Evolutionary conservation across 768 basidiomycete genomes (phyloP).

Genomic region (Naganishia randhawae): DNA sequence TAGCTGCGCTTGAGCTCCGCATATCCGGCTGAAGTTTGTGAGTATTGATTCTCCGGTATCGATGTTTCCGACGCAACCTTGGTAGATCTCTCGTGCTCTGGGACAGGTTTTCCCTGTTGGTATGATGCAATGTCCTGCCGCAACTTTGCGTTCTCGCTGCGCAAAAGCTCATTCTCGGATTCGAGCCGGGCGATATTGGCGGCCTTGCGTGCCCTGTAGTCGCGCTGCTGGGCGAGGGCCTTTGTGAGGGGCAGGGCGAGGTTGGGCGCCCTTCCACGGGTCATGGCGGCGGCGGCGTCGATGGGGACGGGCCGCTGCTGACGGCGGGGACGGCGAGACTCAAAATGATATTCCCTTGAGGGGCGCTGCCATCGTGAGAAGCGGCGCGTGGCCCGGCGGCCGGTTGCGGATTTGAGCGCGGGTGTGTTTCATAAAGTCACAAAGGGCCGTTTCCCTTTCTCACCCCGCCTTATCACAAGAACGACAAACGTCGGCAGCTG

Average conservation of each 20-base stretch:
- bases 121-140: background rate
- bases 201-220: conserved; percentile 28
- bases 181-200: conserved; percentile 20
- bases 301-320: background rate
- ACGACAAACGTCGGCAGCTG: too few relatives aligned
- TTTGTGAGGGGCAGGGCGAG: conserved; percentile 27
- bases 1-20: background rate
- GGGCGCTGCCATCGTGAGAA: too few relatives aligned
- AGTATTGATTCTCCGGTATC: background rate
- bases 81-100: background rate
- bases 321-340: background rate
- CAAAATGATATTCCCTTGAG: conserved; percentile 4
- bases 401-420: too few relatives aligned
- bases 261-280: conserved; percentile 28
- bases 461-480: background rate
- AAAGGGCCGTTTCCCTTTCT: background rate
- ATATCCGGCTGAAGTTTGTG: background rate
- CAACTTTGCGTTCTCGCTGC: conserved; percentile 5
- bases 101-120: background rate
- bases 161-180: conserved; percentile 9
- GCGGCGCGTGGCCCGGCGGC: too few relatives aligned
- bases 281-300: conserved; percentile 6
- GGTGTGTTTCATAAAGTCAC: background rate
- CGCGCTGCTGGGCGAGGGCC: conserved; percentile 30
- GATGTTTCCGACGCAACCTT: background rate